Conservation (phyloP, 2,329 filamentous ascomycete genomes). For the Phoma sp. region DNA sequence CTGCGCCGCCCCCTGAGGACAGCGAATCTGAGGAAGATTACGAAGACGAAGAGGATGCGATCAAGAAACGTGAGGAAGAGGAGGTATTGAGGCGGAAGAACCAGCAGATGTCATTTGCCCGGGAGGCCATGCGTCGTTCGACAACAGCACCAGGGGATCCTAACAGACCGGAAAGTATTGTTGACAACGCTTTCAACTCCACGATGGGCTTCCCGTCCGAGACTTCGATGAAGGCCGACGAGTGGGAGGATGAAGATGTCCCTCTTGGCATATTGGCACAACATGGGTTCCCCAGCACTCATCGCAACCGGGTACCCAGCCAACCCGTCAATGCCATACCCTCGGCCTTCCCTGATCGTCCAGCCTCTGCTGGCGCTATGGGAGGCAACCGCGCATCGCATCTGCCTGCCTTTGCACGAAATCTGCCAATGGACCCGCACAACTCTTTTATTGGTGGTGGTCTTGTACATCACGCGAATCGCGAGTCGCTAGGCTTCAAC, state of each 20-base stretch:
- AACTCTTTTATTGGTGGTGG: conserved; percentile 43
- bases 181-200: conserved; percentile 19
- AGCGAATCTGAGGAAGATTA: conserved; percentile 45
- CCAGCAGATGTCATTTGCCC: conserved; percentile 43
- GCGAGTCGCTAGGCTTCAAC: conserved; percentile 47
- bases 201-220: conserved; percentile 45
- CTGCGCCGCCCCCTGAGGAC: conserved; percentile 33
- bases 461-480: conserved; percentile 39
- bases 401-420: conserved; percentile 45
- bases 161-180: conserved; percentile 25
- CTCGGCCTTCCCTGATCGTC: conserved; percentile 45
- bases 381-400: conserved; percentile 28
- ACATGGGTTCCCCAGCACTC: conserved; percentile 44
- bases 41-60: conserved; percentile 47
- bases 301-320: conserved; percentile 33
- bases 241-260: conserved; percentile 48
- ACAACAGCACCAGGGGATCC: conserved; percentile 35
- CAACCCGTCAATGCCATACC: conserved; percentile 41
- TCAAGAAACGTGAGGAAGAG: conserved; percentile 41
- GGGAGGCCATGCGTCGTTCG: conserved; percentile 44
- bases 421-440: conserved; percentile 45
- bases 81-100: conserved; percentile 40
- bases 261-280: conserved; percentile 47
- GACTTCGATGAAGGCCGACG: conserved; percentile 42
- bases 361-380: conserved; percentile 40